Conservation (phyloP, 2,329 filamentous ascomycete species). For the Xylogone sp. region DNA sequence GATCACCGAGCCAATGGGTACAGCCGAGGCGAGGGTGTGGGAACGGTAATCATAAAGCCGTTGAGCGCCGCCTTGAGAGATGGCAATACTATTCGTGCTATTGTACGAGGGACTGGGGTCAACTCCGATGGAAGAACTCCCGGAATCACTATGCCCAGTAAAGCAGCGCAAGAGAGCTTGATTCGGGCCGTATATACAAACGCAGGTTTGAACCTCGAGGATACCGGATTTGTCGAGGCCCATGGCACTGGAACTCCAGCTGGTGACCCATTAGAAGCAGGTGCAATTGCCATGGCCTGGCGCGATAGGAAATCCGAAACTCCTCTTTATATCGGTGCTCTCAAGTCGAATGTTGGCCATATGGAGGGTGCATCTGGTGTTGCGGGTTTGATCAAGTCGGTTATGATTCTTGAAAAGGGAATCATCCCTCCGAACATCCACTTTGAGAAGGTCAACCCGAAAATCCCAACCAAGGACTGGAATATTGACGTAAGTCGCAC, state of each 20-base stretch:
- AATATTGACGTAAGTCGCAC: too few species aligned
- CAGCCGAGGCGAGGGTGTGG: conserved; percentile 57
- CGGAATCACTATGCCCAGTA: conserved; percentile 20
- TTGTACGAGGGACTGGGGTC: conserved; percentile 44
- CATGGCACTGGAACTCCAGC: conserved; percentile 29
- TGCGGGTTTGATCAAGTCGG: conserved; percentile 15
- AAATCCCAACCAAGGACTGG: conserved; percentile 13
- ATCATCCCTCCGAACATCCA: conserved; percentile 24
- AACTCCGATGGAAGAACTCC: not conserved
- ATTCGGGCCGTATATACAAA: conserved; percentile 23
- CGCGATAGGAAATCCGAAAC: conserved; percentile 23
- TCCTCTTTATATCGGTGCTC: conserved; percentile 34
- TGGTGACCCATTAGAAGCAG: conserved; percentile 28
- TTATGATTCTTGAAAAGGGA: conserved; percentile 27
- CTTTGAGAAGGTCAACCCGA: conserved; percentile 30
- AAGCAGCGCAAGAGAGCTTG: conserved; percentile 26
- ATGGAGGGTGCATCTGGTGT: conserved; percentile 35
- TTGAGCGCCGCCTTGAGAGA: conserved; percentile 52
- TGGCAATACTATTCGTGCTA: conserved; percentile 51
- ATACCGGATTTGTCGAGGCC: conserved; percentile 27
- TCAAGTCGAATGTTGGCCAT: conserved; percentile 8
- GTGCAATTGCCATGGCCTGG: conserved; percentile 18
- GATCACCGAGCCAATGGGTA: conserved; percentile 58
- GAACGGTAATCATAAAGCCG: conserved; percentile 53
- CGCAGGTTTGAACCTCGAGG: conserved; percentile 18